phyloP scores from a whole-genome alignment of 257 asterid genomes.

The Penstemon barbatus region DNA sequence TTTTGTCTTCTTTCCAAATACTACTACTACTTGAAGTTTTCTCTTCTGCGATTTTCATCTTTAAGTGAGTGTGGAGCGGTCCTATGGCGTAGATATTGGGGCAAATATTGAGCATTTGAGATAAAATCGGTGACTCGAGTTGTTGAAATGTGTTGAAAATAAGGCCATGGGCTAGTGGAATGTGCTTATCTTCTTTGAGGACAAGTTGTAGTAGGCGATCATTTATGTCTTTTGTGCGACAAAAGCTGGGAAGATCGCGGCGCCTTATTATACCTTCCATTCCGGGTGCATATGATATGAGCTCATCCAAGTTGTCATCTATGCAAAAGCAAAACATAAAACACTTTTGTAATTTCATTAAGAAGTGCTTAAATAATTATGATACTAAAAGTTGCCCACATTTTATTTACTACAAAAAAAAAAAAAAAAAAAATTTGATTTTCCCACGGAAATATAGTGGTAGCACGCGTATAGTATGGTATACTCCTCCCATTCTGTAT shows the following conservation, averaged over 20 bases:
- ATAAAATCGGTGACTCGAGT: slow-evolving; percentile 50
- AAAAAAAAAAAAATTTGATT: too few relatives aligned
- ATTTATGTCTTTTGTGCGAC: slow-evolving; percentile 35
- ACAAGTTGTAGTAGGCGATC: slow-evolving; percentile 28
- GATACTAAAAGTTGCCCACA: too few relatives aligned
- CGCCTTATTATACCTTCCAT: slow-evolving; percentile 64
- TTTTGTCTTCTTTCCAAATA: slow-evolving; percentile 51
- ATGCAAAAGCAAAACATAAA: not conserved
- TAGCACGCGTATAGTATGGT: too few relatives aligned
- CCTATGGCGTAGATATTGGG: slow-evolving; percentile 62
- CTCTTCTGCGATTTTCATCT: slow-evolving; percentile 11
- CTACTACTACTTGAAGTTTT: slow-evolving; percentile 33
- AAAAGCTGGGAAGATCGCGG: slow-evolving; percentile 69
- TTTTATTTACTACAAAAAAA: too few relatives aligned
- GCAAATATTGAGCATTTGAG: slow-evolving; percentile 36
- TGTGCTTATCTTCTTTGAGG: slow-evolving; percentile 36
- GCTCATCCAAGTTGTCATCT: slow-evolving; percentile 53
- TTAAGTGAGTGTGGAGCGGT: slow-evolving; percentile 62
- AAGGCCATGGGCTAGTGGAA: slow-evolving; percentile 55
- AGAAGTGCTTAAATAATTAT: too few relatives aligned
- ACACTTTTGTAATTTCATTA: not conserved
- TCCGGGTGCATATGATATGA: slow-evolving; percentile 40
- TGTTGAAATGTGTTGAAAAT: slow-evolving; percentile 74
- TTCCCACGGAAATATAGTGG: too few relatives aligned
- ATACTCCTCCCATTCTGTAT: too few relatives aligned